Conservation (phyloP, 1,284 basidiomycete species). For the Papiliotrema flavescens region DNA sequence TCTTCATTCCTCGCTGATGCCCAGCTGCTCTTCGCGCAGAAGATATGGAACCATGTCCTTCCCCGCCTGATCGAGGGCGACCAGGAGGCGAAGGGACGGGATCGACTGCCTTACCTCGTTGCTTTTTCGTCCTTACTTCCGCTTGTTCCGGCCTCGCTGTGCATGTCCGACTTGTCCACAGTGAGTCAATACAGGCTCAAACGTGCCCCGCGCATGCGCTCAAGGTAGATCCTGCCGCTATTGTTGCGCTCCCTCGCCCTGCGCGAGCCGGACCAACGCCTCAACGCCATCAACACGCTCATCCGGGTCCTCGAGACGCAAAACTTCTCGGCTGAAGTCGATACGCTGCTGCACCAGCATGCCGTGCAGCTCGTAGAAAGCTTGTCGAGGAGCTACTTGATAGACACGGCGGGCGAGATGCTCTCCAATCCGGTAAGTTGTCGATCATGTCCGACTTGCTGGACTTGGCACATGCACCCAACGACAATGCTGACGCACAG, state of each 20-base stretch:
- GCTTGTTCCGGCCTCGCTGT: slow-evolving; percentile 71
- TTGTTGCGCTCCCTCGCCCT: slow-evolving; percentile 80
- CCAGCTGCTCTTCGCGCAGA: slow-evolving; percentile 80
- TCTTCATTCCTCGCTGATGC: neutral
- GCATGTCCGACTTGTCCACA: slow-evolving; percentile 61
- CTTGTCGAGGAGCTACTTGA: slow-evolving; percentile 60
- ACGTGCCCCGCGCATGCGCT: slow-evolving; percentile 7
- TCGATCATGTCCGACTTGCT: too few relatives aligned
- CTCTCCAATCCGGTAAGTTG: slow-evolving; percentile 10
- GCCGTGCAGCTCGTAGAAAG: slow-evolving; percentile 65
- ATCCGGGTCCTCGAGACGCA: slow-evolving; percentile 65
- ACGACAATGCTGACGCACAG: slow-evolving; percentile 47
- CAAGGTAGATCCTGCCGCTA: slow-evolving; percentile 72
- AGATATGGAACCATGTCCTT: slow-evolving; percentile 69
- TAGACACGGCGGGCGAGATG: slow-evolving; percentile 15
- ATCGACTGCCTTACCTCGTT: slow-evolving; percentile 72
- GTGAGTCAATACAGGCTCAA: slow-evolving; percentile 50
- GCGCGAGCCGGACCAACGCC: slow-evolving; percentile 66
- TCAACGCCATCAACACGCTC: slow-evolving; percentile 76
- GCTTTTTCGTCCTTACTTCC: slow-evolving; percentile 80
- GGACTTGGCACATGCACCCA: neutral
- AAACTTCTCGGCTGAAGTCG: slow-evolving; percentile 42
- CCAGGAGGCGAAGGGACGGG: slow-evolving; percentile 34
- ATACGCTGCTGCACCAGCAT: slow-evolving; percentile 61
- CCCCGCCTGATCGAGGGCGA: slow-evolving; percentile 68